Percentiles rank a stretch among this genome's conserved stretches.
Conservation (phyloP, 129 eudicot species). For the Calendula officinalis region DNA sequence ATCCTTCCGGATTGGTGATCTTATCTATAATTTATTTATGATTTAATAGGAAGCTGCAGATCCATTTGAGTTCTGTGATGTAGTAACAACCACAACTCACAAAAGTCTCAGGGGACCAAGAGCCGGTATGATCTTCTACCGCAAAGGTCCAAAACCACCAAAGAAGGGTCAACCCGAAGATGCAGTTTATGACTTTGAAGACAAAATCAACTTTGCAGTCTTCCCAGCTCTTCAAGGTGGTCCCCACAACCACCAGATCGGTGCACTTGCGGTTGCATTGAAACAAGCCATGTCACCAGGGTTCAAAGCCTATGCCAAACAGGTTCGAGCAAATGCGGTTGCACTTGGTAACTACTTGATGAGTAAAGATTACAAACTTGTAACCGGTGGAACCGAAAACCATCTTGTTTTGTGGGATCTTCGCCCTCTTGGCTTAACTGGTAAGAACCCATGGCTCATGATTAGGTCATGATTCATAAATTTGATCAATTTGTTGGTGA, state of each 20-base stretch:
- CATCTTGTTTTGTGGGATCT: slow-evolving; percentile 99
- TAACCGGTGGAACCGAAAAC: slow-evolving; percentile 95
- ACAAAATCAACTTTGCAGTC: slow-evolving; percentile 95
- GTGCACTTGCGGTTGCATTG: slow-evolving; percentile 91
- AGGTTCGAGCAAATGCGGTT: slow-evolving; percentile 93
- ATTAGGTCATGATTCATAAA: neutral
- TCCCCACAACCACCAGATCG: slow-evolving; percentile 98
- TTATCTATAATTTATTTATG: neutral
- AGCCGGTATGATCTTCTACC: slow-evolving; percentile 98
- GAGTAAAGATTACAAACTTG: slow-evolving; percentile 80
- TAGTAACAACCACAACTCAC: slow-evolving; percentile 99
- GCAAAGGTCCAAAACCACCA: slow-evolving; percentile 91
- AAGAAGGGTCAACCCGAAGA: slow-evolving; percentile 97
- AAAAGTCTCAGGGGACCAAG: slow-evolving; percentile 97
- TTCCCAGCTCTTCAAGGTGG: slow-evolving; percentile 99
- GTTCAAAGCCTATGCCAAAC: slow-evolving; percentile 92
- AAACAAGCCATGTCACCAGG: slow-evolving; percentile 86
- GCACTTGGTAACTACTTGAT: slow-evolving; percentile 85
- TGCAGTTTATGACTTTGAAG: slow-evolving; percentile 92
- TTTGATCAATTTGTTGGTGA: neutral
- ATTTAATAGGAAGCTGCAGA: slow-evolving; percentile 81
- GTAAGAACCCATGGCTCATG: slow-evolving; percentile 29
- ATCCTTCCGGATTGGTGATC: neutral
- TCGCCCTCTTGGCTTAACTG: slow-evolving; percentile 98
- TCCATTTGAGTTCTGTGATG: slow-evolving; percentile 94